Evolutionary conservation across 2,329 filamentous ascomycete genomes (phyloP), one percentile per base, ranked within the genome.

Genomic region (Penicillium nordicum): DNA sequence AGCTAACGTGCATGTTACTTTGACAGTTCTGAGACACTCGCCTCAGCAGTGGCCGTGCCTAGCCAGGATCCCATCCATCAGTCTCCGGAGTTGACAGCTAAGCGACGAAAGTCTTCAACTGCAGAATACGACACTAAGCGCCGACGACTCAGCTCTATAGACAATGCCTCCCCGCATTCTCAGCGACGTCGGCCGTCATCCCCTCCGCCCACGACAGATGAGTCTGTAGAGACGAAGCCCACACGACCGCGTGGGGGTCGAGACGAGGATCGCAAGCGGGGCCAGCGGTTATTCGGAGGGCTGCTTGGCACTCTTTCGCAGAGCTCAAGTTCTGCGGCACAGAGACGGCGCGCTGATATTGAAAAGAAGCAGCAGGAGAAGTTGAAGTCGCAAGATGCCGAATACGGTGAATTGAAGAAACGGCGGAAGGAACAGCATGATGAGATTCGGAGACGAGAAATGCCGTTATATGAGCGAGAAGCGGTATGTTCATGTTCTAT

Each of bases 231-330:
- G 42, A 58, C 50, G 21, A 64, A 56, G 51, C 59, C 60, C 27
- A 46, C 58, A n/a, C 55, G 57, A 27, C 60, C 29, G 9, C 48
- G 65, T 57, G 78, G 71, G 54, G 75, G 81, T 50, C 76, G 79
- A 29, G 78, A 86, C 55, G 89, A 95, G 67, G 93, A 97, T 71
- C 90, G 87, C 73, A 91, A 89, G 71, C 88, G 93, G 37, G 89
- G 90, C 23, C 88, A 89, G 73, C 84, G 93, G 51, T 80, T 97
- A 58, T 97, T 97, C 70, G 92, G 93, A 59, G 89, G 88, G 36
- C 77, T 95, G 55, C 79, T 94, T 57, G 89, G 82, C 71, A 90
- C 88, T 37, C 81, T 96, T 58, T 91, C 88, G 73, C 89, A 93
- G 75, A 87, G 83, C 66, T 82, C 82, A 69, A 83, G 79, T 70